These are phyloP conservation scores for Phoma sp. DNA, from an alignment of 2,329 filamentous ascomycete species.

Conservation along the genomic window DNA sequence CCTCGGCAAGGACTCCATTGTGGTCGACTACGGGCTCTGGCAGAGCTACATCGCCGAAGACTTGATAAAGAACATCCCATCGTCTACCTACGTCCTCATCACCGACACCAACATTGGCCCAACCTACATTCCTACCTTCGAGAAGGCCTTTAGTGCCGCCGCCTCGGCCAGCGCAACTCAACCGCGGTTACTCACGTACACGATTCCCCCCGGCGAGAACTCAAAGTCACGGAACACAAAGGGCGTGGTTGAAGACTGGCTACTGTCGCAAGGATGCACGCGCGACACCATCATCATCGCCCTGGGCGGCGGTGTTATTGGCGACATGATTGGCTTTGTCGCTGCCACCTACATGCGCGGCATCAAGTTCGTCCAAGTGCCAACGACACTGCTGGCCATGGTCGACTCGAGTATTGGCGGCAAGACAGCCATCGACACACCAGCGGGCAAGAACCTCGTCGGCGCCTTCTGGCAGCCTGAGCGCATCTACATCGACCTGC, in stretches of 20 bases:
- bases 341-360: slow-evolving; percentile 99
- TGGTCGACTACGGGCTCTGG: slow-evolving; percentile 93
- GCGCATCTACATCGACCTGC: slow-evolving; percentile 91
- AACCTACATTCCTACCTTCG: slow-evolving; percentile 81
- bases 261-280: slow-evolving; percentile 89
- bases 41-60: slow-evolving; percentile 81
- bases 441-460: slow-evolving; percentile 93
- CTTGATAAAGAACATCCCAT: slow-evolving; percentile 76
- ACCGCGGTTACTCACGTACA: slow-evolving; percentile 82
- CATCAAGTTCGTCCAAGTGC: slow-evolving; percentile 94
- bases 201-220: slow-evolving; percentile 89
- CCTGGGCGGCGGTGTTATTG: slow-evolving; percentile 94
- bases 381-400: slow-evolving; percentile 94
- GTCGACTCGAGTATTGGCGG: slow-evolving; percentile 98
- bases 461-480: slow-evolving; percentile 97
- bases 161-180: slow-evolving; percentile 39
- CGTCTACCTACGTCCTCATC: slow-evolving; percentile 94
- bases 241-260: slow-evolving; percentile 96
- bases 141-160: slow-evolving; percentile 66
- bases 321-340: slow-evolving; percentile 97
- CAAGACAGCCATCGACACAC: slow-evolving; percentile 97
- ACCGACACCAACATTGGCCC: slow-evolving; percentile 92
- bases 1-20: slow-evolving; percentile 86
- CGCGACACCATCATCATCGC: slow-evolving; percentile 95
- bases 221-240: slow-evolving; percentile 95